Percentiles rank a stretch among this genome's conserved stretches.
phyloP scores from a whole-genome alignment of 306 rosid species.

The Rubus parviflorus region DNA sequence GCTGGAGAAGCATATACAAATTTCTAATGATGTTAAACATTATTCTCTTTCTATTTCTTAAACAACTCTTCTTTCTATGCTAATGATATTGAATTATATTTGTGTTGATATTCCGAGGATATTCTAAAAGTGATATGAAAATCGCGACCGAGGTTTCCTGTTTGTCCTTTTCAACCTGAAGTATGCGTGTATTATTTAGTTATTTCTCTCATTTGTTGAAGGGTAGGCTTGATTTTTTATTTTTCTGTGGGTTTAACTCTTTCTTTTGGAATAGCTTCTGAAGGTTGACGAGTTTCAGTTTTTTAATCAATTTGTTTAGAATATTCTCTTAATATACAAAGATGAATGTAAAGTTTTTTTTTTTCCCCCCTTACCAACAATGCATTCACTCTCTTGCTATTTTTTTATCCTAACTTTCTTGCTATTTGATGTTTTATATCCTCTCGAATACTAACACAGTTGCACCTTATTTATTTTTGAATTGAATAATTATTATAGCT shows the following conservation, averaged over 20 bases:
- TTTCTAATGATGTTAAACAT: neutral
- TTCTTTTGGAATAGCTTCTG: constrained; percentile 22
- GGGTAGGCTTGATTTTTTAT: constrained; percentile 10
- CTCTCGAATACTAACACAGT: neutral
- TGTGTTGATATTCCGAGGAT: neutral
- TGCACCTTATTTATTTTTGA: neutral
- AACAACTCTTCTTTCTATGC: neutral
- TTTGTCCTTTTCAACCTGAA: constrained; percentile 13
- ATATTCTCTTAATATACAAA: neutral
- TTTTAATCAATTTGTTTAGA: neutral
- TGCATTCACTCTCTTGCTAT: neutral
- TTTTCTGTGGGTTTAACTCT: constrained; percentile 13
- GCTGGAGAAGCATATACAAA: neutral
- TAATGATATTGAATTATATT: neutral
- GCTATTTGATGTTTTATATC: neutral
- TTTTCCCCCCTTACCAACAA: neutral
- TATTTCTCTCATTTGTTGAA: constrained; percentile 23
- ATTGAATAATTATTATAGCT: neutral
- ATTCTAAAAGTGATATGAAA: constrained; percentile 2
- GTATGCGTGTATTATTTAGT: neutral
- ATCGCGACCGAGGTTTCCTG: constrained; percentile 10
- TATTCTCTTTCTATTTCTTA: neutral
- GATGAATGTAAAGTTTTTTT: neutral
- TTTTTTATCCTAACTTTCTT: neutral
- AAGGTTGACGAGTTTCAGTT: constrained; percentile 16